Conservation (phyloP, 2,329 filamentous ascomycete genomes). For the Penicillium griseofulvum region DNA sequence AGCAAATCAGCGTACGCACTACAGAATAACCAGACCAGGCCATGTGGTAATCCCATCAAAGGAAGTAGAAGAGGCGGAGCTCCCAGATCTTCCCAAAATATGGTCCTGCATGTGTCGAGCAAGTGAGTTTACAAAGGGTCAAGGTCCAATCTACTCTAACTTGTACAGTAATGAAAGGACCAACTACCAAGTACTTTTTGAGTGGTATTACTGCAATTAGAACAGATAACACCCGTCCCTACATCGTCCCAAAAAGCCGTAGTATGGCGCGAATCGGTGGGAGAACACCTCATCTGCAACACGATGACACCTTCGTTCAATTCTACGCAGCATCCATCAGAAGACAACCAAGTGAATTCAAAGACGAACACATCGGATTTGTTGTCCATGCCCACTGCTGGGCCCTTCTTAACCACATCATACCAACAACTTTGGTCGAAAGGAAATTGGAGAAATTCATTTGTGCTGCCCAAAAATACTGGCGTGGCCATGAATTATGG, state of each 20-base stretch:
- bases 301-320: not conserved
- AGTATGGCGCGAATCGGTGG: slow-evolving; percentile 4
- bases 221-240: not conserved
- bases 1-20: not conserved
- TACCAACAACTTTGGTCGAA: not conserved
- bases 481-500: not conserved
- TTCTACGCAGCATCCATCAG: not conserved
- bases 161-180: not conserved
- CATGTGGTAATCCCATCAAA: slow-evolving; percentile 9
- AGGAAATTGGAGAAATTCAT: not conserved
- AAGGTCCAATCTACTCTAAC: not conserved
- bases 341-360: not conserved
- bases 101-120: slow-evolving; percentile 11
- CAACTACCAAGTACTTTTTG: not conserved
- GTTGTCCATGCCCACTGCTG: slow-evolving; percentile 13
- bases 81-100: slow-evolving; percentile 1
- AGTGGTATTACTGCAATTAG: slow-evolving; percentile 1
- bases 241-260: not conserved
- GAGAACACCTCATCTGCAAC: not conserved
- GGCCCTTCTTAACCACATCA: not conserved
- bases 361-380: slow-evolving; percentile 2
- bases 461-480: slow-evolving; percentile 2
- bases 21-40: not conserved
- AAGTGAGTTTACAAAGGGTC: not conserved
- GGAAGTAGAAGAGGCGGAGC: not conserved